phyloP scores from a whole-genome alignment of 306 rosid species.

The Castanospermum australe region DNA sequence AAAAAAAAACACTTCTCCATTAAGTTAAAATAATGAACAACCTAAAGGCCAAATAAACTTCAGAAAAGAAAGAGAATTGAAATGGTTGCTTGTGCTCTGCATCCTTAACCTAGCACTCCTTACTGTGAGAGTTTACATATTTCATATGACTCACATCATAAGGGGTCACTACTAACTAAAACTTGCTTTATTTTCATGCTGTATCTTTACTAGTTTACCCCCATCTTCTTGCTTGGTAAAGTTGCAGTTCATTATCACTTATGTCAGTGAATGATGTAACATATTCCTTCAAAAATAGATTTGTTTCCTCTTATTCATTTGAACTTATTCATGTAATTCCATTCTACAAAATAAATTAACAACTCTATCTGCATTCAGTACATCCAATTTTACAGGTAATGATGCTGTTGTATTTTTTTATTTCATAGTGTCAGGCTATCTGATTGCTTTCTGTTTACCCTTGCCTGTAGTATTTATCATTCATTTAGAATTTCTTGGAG shows the following conservation, averaged over 20 bases:
- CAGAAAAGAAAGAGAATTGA: neutral
- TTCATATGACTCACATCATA: neutral
- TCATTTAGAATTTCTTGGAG: neutral
- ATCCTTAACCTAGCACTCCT: neutral
- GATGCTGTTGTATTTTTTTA: neutral
- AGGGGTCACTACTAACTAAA: neutral
- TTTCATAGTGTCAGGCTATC: neutral
- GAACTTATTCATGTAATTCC: neutral
- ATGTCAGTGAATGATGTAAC: neutral
- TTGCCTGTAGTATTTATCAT: slow-evolving; percentile 3
- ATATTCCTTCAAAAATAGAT: neutral
- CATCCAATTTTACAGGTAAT: neutral
- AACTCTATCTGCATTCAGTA: neutral
- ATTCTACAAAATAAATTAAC: neutral
- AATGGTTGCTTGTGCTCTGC: neutral
- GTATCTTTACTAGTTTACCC: neutral
- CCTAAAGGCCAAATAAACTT: neutral
- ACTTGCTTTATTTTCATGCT: neutral
- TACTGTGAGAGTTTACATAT: neutral
- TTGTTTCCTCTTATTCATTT: neutral
- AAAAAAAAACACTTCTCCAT: neutral
- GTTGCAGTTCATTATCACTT: neutral
- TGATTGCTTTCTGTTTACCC: neutral
- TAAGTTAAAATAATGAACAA: neutral
- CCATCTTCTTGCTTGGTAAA: neutral